These are phyloP conservation scores for Ceratobasidium sp. DNA, from an alignment of 1,284 basidiomycete species.

Conservation along the genomic window DNA sequence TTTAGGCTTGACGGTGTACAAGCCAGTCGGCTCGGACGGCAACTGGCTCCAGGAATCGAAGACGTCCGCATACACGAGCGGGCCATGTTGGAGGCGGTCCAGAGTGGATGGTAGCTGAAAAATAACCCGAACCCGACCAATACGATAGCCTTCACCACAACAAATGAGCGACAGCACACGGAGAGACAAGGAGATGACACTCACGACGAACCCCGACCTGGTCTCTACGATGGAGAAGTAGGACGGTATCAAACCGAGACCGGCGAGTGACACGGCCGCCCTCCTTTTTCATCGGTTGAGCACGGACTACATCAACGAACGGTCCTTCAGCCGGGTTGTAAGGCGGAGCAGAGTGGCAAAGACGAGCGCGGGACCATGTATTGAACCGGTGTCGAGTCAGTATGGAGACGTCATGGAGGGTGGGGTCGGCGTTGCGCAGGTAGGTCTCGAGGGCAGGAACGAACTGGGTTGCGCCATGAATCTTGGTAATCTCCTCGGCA, in stretches of 20 bases:
- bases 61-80: constrained; percentile 20
- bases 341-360: constrained; percentile 6
- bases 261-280: not conserved
- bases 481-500: not conserved
- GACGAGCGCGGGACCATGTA: not conserved
- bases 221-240: not conserved
- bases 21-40: not conserved
- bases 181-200: not conserved
- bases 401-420: not conserved
- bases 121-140: not conserved
- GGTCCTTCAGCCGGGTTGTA: constrained; percentile 5
- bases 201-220: not conserved
- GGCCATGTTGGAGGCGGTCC: not conserved
- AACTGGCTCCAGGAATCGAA: not conserved
- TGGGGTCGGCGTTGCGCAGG: not conserved
- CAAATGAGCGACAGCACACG: not conserved
- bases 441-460: not conserved
- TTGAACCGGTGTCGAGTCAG: not conserved
- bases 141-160: not conserved
- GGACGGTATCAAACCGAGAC: not conserved
- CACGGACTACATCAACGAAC: not conserved
- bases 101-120: not conserved
- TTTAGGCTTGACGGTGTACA: not conserved
- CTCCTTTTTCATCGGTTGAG: not conserved
- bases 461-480: not conserved